phyloP scores from a whole-genome alignment of 306 rosid species.

The Trifolium fragiferum region DNA sequence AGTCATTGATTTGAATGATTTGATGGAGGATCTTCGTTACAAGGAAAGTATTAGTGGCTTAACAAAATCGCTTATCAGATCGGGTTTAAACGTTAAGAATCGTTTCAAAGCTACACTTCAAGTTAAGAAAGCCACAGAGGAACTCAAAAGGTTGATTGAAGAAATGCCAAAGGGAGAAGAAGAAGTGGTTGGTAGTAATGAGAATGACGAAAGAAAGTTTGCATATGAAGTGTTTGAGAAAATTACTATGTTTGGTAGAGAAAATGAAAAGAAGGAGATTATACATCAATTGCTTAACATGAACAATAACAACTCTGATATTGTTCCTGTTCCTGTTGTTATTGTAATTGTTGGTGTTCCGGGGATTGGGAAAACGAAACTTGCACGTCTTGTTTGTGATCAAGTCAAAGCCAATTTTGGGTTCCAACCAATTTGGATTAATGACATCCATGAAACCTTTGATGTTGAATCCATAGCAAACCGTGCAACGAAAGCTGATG shows the following conservation, averaged over 20 bases:
- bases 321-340: not conserved
- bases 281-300: not conserved
- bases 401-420: not conserved
- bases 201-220: too few relatives aligned
- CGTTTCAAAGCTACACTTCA: not conserved
- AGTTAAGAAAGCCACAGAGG: not conserved
- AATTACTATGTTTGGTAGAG: slow-evolving; percentile 10
- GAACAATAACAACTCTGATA: not conserved
- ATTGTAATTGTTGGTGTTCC: slow-evolving; percentile 1
- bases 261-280: slow-evolving; percentile 3
- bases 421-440: not conserved
- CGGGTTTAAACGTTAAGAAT: not conserved
- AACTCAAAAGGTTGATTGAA: not conserved
- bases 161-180: not conserved
- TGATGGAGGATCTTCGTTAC: slow-evolving; percentile 11
- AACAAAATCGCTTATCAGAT: not conserved
- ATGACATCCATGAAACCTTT: too few relatives aligned
- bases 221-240: not conserved
- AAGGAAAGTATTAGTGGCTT: not conserved
- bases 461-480: not conserved
- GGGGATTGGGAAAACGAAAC: slow-evolving; percentile 31
- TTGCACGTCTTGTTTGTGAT: slow-evolving; percentile 5
- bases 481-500: rapidly evolving
- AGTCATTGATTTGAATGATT: slow-evolving; percentile 5
- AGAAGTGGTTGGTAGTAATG: not conserved